A percentile compares a stretch with the other conserved stretches of the same genome.
These are phyloP conservation scores for Calophaca sinica DNA, from an alignment of 306 rosid genomes.

Conservation along the genomic window DNA sequence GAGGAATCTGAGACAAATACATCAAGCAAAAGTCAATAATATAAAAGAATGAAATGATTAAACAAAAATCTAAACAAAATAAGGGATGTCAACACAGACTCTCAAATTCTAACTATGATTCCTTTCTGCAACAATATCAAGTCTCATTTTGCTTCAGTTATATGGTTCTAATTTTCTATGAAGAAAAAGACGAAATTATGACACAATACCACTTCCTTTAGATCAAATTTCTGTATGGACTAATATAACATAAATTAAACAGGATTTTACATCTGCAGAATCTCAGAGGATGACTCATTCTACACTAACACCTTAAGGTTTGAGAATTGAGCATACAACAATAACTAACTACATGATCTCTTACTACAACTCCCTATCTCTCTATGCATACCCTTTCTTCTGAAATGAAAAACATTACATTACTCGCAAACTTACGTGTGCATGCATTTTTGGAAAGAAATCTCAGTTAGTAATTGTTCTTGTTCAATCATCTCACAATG, in stretches of 20 bases:
- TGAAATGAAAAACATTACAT: not conserved
- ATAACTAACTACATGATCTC: slow-evolving; percentile 2
- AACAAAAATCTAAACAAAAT: slow-evolving; percentile 28
- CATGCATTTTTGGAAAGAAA: not conserved
- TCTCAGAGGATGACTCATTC: slow-evolving; percentile 8
- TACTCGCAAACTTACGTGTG: not conserved
- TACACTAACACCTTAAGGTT: slow-evolving; percentile 24
- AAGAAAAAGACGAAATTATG: slow-evolving; percentile 2
- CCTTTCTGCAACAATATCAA: slow-evolving; percentile 30
- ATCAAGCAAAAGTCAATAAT: slow-evolving; percentile 42
- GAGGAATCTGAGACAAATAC: slow-evolving; percentile 71
- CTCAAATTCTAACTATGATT: slow-evolving; percentile 18
- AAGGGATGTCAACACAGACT: slow-evolving; percentile 15
- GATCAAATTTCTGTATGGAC: slow-evolving; percentile 13
- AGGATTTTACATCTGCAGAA: slow-evolving; percentile 23
- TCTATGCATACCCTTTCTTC: not conserved
- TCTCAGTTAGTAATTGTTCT: not conserved
- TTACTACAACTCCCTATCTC: slow-evolving; percentile 6
- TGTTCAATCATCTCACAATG: too few relatives aligned
- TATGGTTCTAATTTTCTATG: not conserved
- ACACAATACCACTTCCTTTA: slow-evolving; percentile 5
- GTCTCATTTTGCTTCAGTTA: slow-evolving; percentile 16
- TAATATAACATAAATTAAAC: not conserved
- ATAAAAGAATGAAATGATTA: slow-evolving; percentile 23
- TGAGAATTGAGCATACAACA: not conserved